Evolutionary conservation across 2,329 filamentous ascomycete genomes (phyloP).

Genomic region (Rhinocladiella mackenziei): DNA sequence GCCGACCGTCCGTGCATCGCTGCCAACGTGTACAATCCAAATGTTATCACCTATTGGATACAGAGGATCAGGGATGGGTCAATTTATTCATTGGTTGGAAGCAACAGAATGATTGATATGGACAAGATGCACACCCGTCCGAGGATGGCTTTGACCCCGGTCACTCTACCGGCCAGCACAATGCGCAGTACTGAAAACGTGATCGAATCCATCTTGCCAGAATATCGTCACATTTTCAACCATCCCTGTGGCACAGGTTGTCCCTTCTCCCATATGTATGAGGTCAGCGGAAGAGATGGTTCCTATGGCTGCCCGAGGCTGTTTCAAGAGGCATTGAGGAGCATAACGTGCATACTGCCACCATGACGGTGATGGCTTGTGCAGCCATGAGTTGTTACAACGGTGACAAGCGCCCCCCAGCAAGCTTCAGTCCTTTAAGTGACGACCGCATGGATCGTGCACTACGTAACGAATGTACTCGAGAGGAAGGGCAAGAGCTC

Average conservation of each 20-base stretch:
- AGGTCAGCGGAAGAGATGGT: slow-evolving; percentile 17
- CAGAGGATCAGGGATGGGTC: slow-evolving; percentile 22
- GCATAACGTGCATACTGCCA: slow-evolving; percentile 20
- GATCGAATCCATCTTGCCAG: slow-evolving; percentile 9
- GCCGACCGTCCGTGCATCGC: slow-evolving; percentile 28
- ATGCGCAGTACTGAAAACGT: slow-evolving; percentile 15
- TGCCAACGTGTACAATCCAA: slow-evolving; percentile 28
- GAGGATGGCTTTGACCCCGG: slow-evolving; percentile 20
- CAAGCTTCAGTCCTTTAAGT: slow-evolving; percentile 26
- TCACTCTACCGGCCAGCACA: slow-evolving; percentile 7
- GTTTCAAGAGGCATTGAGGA: slow-evolving; percentile 14
- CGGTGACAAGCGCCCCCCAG: slow-evolving; percentile 17
- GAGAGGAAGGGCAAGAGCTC: too few species aligned
- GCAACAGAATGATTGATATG: slow-evolving; percentile 26
- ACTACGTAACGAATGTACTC: too few species aligned
- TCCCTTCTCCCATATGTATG: slow-evolving; percentile 22
- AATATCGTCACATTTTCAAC: slow-evolving; percentile 21
- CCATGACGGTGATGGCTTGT: slow-evolving; percentile 26
- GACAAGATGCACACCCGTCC: slow-evolving; percentile 23
- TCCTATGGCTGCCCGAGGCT: slow-evolving; percentile 25
- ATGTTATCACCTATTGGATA: slow-evolving; percentile 26
- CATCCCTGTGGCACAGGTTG: slow-evolving; percentile 17
- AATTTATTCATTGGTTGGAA: slow-evolving; percentile 24
- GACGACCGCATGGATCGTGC: too few species aligned
- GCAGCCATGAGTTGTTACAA: slow-evolving; percentile 26